phyloP scores from a whole-genome alignment of 202 grass and related monocot genomes.

The Schoenoplectus triqueter region DNA sequence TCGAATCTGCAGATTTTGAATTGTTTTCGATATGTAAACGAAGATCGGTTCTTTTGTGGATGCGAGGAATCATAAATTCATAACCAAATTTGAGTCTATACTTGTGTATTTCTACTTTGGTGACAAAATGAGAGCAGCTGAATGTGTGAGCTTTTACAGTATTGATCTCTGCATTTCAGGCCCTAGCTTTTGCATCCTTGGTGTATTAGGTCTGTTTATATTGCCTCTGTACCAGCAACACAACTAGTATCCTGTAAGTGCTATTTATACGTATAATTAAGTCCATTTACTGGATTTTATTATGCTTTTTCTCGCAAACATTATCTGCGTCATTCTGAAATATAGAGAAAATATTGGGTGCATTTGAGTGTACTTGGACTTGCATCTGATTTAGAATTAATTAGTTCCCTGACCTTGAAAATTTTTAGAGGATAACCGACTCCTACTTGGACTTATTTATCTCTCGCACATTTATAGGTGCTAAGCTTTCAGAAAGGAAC shows the following conservation, averaged over 20 bases:
- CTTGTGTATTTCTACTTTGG: no score
- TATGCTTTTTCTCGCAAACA: not conserved
- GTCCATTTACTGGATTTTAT: not conserved
- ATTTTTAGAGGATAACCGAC: not conserved
- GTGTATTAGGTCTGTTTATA: not conserved
- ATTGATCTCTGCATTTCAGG: not conserved
- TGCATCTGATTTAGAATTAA: constrained; percentile 8
- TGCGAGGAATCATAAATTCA: no score
- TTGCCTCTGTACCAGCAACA: not conserved
- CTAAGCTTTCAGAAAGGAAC: not conserved
- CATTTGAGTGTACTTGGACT: constrained; percentile 7
- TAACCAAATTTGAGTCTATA: no score
- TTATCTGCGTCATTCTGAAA: not conserved
- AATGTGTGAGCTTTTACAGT: no score
- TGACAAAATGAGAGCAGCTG: no score
- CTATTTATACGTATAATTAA: not conserved
- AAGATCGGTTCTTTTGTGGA: no score
- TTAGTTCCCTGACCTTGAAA: not conserved
- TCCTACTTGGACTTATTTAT: not conserved
- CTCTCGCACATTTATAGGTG: not conserved
- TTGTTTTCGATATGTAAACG: not conserved
- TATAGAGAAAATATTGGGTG: not conserved
- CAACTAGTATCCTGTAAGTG: not conserved
- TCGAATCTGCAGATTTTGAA: not conserved
- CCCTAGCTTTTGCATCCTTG: not conserved